phyloP scores from a whole-genome alignment of 108 stramenopile species.

The Skeletonema potamos region DNA sequence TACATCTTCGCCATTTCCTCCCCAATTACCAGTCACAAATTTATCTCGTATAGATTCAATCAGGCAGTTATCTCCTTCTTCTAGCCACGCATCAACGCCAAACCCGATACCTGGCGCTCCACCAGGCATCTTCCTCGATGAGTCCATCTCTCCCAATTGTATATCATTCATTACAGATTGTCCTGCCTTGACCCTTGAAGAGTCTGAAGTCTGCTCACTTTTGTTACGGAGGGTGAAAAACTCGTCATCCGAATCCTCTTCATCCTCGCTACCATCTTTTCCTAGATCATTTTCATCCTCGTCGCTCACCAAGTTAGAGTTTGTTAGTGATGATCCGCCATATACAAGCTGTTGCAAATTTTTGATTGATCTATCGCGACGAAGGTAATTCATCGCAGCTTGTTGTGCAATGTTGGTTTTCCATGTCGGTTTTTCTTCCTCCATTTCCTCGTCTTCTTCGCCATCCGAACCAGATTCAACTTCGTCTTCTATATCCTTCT shows the following conservation, averaged over 20 bases:
- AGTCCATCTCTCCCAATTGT: slow-evolving; percentile 71
- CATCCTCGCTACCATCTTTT: slow-evolving; percentile 57
- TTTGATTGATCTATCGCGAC: slow-evolving; percentile 56
- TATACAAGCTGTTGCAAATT: slow-evolving; percentile 83
- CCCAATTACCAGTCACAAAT: slow-evolving; percentile 98
- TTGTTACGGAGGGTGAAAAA: slow-evolving; percentile 56
- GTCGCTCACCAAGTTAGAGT: slow-evolving; percentile 30
- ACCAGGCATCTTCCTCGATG: slow-evolving; percentile 40
- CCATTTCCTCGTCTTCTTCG: slow-evolving; percentile 51
- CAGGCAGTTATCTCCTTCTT: slow-evolving; percentile 77
- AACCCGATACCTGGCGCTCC: slow-evolving; percentile 32
- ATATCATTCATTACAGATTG: slow-evolving; percentile 47
- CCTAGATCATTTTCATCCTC: slow-evolving; percentile 37
- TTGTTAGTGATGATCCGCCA: slow-evolving; percentile 26
- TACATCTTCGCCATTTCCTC: slow-evolving; percentile 46
- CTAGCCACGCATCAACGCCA: slow-evolving; percentile 65
- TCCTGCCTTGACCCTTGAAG: slow-evolving; percentile 10
- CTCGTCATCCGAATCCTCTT: slow-evolving; percentile 49
- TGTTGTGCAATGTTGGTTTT: slow-evolving; percentile 69
- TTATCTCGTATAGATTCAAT: slow-evolving; percentile 83
- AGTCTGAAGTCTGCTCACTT: slow-evolving; percentile 18
- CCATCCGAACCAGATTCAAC: slow-evolving; percentile 28
- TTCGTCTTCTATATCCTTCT: slow-evolving; percentile 43
- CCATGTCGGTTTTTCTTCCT: slow-evolving; percentile 59
- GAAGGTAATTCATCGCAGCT: slow-evolving; percentile 71